Evolutionary conservation across 169 alveolate genomes (phyloP).

Genomic region (Plasmodium gaboni): DNA sequence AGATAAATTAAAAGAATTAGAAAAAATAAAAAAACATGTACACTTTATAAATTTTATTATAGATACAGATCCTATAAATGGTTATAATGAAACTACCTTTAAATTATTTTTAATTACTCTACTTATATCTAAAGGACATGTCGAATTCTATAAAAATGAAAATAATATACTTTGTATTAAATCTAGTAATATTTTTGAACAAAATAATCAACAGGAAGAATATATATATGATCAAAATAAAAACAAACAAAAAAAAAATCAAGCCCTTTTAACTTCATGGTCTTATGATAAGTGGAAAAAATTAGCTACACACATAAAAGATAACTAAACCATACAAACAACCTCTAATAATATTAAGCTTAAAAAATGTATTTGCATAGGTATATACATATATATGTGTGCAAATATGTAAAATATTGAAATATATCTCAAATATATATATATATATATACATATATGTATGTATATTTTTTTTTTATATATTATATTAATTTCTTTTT

Average conservation of each 20-base stretch:
- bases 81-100: conserved; percentile 83
- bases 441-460: too few relatives aligned
- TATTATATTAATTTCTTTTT: too few relatives aligned
- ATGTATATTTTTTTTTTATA: too few relatives aligned
- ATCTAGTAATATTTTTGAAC: conserved; percentile 8
- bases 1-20: conserved; percentile 37
- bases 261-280: conserved; percentile 69
- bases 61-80: conserved; percentile 81
- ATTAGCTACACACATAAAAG: conserved; percentile 5
- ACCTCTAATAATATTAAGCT: neutral
- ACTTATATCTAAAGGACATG: conserved; percentile 80
- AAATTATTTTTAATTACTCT: conserved; percentile 81
- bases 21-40: conserved; percentile 26
- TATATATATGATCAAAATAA: neutral
- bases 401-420: neutral
- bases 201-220: neutral
- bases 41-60: conserved; percentile 81
- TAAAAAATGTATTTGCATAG: neutral
- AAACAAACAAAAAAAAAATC: conserved; percentile 24
- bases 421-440: too few relatives aligned
- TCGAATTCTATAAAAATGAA: conserved; percentile 62
- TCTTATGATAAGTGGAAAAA: conserved; percentile 51
- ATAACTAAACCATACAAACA: neutral
- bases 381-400: neutral
- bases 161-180: conserved; percentile 32